Conservation (phyloP, 352 stramenopile genomes). For the Pythium coloratum region DNA sequence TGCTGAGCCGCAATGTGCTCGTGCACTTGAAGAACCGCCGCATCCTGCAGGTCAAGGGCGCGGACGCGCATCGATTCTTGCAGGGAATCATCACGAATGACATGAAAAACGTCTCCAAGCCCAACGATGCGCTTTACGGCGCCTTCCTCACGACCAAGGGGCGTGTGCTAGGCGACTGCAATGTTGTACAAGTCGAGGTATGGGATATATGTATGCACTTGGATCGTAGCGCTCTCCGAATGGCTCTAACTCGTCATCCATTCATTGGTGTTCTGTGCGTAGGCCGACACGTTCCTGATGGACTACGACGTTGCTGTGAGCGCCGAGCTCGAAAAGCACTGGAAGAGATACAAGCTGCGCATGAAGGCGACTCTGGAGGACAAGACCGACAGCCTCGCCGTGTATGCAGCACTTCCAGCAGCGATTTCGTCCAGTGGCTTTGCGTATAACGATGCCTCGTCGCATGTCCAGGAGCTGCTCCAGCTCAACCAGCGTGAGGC, state of each 20-base stretch:
- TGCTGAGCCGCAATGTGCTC: slow-evolving; percentile 45
- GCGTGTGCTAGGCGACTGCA: slow-evolving; percentile 74
- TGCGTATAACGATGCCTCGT: slow-evolving; percentile 19
- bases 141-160: slow-evolving; percentile 82
- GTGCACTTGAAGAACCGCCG: slow-evolving; percentile 49
- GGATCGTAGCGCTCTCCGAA: not conserved
- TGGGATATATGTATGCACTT: not conserved
- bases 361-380: slow-evolving; percentile 82
- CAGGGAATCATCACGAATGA: slow-evolving; percentile 87
- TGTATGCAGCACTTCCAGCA: slow-evolving; percentile 55
- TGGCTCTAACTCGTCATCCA: not conserved
- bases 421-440: slow-evolving; percentile 30
- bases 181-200: slow-evolving; percentile 64
- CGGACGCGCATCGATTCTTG: slow-evolving; percentile 70
- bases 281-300: slow-evolving; percentile 69
- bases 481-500: slow-evolving; percentile 38
- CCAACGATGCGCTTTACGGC: slow-evolving; percentile 70
- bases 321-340: slow-evolving; percentile 74
- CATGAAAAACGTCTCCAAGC: slow-evolving; percentile 57
- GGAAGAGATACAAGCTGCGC: slow-evolving; percentile 87
- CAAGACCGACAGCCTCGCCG: slow-evolving; percentile 48
- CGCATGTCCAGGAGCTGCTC: slow-evolving; percentile 31
- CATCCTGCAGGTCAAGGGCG: slow-evolving; percentile 71
- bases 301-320: slow-evolving; percentile 67
- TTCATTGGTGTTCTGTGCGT: not conserved